Evolutionary conservation across 345 rosid species (phyloP), one percentile per base, ranked within the genome.

Genomic region (Xanthoceras sorbifolium): DNA sequence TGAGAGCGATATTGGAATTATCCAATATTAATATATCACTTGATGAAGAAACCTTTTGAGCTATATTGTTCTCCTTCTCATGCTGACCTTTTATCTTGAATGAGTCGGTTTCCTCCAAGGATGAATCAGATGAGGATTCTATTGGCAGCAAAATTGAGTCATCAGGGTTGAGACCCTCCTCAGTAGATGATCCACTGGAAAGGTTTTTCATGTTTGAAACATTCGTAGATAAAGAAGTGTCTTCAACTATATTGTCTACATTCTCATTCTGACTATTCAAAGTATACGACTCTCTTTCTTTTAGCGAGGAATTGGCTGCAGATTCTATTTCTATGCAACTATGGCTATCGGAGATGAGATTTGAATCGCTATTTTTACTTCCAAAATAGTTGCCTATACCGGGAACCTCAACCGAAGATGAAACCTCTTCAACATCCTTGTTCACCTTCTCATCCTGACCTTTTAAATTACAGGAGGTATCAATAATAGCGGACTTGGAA

Each of bases 231-330:
- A 71, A 32, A 11, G 74, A 67, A 65, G 73, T 72, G 28, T 75
- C 57, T 74, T 76, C 76, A 59, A 52, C 74, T 60, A 64, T 22
- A 69, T 25, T 63, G 20, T 78, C 50, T 18, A 29, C 38, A 32
- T 67, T 71, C 78, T 63, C 71, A 55, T 66, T 76, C 68, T 67
- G 75, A 67, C 46, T 50, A 28, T 44, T 48, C 76, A 50, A 62
- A 59, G 26, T 29, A 26, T 40, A 40, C 20, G 48, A 55, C 10
- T 59, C 87, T 68, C 81, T 89, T 76, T 85, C 90, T 70, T 87
- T 82, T 79, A 89, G 74, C 50, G 74, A 77, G 9, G 15, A 73
- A 72, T 20, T 69, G 22, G 63, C 72, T 26, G 78, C 50, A 87
- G 81, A 59, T 57, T 79, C 77, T n/a, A 70, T n/a, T 63, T 32